Evolutionary conservation across 345 rosid species (phyloP), one percentile per base, ranked within the genome.

Genomic region (Cardamine chenopodiifolia): DNA sequence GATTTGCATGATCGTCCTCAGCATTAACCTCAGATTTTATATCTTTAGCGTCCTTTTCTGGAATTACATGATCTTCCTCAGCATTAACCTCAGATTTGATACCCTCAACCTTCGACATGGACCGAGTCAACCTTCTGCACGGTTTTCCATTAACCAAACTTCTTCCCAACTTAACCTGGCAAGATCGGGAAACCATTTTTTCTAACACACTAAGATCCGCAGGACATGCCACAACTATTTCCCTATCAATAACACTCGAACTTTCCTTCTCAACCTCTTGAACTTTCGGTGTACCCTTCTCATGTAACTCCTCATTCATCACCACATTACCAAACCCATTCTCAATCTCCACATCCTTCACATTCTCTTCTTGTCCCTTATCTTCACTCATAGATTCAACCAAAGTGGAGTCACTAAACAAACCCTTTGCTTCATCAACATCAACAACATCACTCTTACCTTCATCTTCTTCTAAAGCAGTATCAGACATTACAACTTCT

Each of bases 391-490:
- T 35, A 61, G 80, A 42, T 64, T 69, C 75, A 40, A 48, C 35
- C 45, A 44, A 44, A 31, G 55, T 37, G 23, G 65, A 53, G 54
- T 56, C 78, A 35, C 60, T 63, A 35, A 35, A 44, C 53, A 53
- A 5, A 0, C 58, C 81, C 74, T 89, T 83, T 34, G 67, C 85
- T 37, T 85, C 89, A 0, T 85, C 90, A 62, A 81, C 32, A 74
- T 91, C 94, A 34, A 87, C 85, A 34, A 87, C 88, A 42, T 87
- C 97, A 60, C 96, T 89, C 80, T 88, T 85, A 7, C 82, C 90
- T 72, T 87, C 94, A 29, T 87, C 91, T 62, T 88, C 94, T 29
- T 86, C 97, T 34, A 47, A 12, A 45, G 12, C 57, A 70, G 23
- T 63, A 52, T 75, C 88, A 68, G 79, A 62, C 52, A 69, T 34